Evolutionary conservation across 192 early-diverging fungal genomes (phyloP), one percentile per base, ranked within the genome.

Genomic region (Coemansia aciculifera): DNA sequence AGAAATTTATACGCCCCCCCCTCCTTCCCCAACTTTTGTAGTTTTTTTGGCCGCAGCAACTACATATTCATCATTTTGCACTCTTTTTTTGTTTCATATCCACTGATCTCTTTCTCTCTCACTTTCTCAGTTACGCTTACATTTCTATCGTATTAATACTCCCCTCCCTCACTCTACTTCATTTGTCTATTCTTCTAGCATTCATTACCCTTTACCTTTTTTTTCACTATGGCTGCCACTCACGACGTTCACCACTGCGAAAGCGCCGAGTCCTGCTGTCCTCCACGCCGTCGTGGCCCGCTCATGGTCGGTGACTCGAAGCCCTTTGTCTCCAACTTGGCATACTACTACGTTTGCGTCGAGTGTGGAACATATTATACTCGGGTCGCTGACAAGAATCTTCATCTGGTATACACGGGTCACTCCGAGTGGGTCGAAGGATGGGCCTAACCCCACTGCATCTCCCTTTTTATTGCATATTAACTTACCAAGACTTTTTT

Each of bases 331-430:
- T 74, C 68, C n/a, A 74, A 46, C 62, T 36, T 59, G 64, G 64
- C 46, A 36, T 77, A 74, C 72, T 82, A 82, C 62, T 72, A 73
- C 59, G 70, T 82, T n/a, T 82, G 79, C 65, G 40, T 56, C 36
- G 74, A 68, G 32, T 82, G 79, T 42, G 74, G 79, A n/a, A 68
- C 52, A 49, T 82, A 77, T 43, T 63, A 62, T 8, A 71, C 65
- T 0, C 68, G 71, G 9, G 62, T 82, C n/a, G 67, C 74, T 15
- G 74, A 77, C 37, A 74, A 77, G 66, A 82, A 82, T 51, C 39
- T 73, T 39, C 79, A 82, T 31, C 63, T 77, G 4, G 79, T 82
- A 21, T 77, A 56, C 42, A 59, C 54, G 5, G 74, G 72, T 19
- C 79, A 82, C 66, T 64, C 69, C 21, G 67, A 72, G 10, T 82